Base-by-base conservation (phyloP, 345 rosid species). In the Arabis hirsuta region DNA sequence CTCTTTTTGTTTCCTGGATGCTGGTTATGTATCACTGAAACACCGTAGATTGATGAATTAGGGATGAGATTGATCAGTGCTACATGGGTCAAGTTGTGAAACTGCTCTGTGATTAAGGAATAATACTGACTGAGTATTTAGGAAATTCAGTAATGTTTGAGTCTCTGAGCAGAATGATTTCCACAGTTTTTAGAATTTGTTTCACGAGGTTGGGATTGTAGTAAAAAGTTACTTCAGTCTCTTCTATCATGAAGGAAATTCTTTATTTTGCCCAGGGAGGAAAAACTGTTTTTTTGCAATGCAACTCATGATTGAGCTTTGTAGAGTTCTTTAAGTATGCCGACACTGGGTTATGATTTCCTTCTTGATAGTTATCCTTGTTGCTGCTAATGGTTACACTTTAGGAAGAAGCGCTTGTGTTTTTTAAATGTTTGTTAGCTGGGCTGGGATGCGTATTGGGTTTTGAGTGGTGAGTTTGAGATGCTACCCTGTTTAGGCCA, bases 31-130 rank as follows among this genome's bases (percentile, higher is more conserved):
- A 62, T 54, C 69, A 82, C 79, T 82, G 84, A 83, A 82, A 84
- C 84, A 79, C 76, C 46, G 61, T 85, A 73, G 80, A 75, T 68
- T 78, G 83, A 69, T 50, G 75, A 59, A 72, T 72, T 78, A 83
- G 89, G 71, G 82, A 68, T 73, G 47, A 71, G 54, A 81, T 64
- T 81, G 83, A 76, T 80, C 82, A 78, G 81, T 60, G 71, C 84
- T 81, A 77, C 74, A 57, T 74, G 73, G 80, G 67, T 80, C 77
- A 55, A 76, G 82, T 86, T 79, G 85, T 73, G 84, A 83, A 77
- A 79, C 57, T 77, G 81, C 81, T 84, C 71, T 76, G 48, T 76
- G 75, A 46, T 29, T 0, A 62, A 41, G 56, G 73, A 74, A 66
- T 43, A 12, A 13, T 62, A 39, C 47, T 76, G 36, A 46, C 38